These are phyloP conservation scores for Rhypophila decipiens DNA, from an alignment of 495 filamentous ascomycete genomes.

Conservation along the genomic window DNA sequence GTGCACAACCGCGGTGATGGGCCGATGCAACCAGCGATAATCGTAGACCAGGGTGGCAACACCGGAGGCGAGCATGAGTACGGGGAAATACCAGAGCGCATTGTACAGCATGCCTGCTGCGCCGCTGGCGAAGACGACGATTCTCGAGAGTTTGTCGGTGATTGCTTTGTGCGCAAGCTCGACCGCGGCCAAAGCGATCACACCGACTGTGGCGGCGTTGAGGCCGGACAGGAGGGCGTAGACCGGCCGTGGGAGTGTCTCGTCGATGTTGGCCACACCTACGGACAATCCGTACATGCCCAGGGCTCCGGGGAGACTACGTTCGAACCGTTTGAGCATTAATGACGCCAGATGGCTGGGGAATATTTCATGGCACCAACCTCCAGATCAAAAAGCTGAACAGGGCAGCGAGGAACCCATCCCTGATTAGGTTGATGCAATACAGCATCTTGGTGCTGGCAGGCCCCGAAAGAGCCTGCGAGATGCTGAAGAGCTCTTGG, in stretches of 20 bases:
- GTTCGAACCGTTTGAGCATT: background rate
- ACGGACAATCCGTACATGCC: conserved; percentile 70
- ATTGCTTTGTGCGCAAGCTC: conserved; percentile 70
- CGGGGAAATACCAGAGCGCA: conserved; percentile 77
- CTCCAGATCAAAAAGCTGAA: conserved; percentile 66
- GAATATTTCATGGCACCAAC: conserved; percentile 23
- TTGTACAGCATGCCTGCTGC: conserved; percentile 68
- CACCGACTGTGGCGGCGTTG: conserved; percentile 72
- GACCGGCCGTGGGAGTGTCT: conserved; percentile 56
- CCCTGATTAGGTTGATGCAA: conserved; percentile 62
- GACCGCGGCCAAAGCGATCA: conserved; percentile 72
- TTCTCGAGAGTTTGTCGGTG: conserved; percentile 61
- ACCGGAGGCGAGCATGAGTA: conserved; percentile 56
- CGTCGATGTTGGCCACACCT: conserved; percentile 56
- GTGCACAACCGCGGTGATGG: conserved; percentile 5
- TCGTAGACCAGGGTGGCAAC: conserved; percentile 57
- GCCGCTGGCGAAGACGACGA: conserved; percentile 64
- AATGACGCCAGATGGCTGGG: background rate
- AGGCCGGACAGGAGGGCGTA: conserved; percentile 75
- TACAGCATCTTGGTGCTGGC: conserved; percentile 77
- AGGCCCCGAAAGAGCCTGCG: conserved; percentile 69
- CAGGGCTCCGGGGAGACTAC: conserved; percentile 65
- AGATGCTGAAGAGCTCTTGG: conserved; percentile 77
- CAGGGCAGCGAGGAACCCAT: conserved; percentile 56
- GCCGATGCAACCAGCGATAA: conserved; percentile 41